Conservation (phyloP, 805 yeast species). For the Saccharomycopsis synnaedendra region DNA sequence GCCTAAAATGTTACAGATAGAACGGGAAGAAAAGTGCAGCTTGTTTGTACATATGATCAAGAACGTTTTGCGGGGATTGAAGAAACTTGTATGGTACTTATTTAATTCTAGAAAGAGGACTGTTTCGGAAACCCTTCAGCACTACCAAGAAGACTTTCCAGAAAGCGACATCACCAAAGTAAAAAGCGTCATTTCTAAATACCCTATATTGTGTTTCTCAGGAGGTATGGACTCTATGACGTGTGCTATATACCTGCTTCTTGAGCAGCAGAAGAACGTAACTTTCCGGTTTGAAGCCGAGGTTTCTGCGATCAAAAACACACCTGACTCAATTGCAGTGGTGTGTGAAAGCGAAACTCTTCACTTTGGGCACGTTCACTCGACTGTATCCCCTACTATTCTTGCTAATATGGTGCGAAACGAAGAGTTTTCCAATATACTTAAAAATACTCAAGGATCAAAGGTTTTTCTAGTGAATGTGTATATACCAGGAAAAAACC, state of each 20-base stretch:
- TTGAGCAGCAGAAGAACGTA: constrained; percentile 31
- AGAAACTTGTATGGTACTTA: background rate
- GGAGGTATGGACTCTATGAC: constrained; percentile 51
- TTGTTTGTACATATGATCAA: constrained; percentile 1
- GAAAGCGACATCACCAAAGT: constrained; percentile 27
- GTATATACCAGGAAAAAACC: constrained; percentile 36
- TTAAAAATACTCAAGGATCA: constrained; percentile 16
- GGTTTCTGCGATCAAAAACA: constrained; percentile 8
- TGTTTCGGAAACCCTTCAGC: too few relatives aligned
- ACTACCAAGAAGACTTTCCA: background rate
- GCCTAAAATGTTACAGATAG: constrained; percentile 33
- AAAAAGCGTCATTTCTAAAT: constrained; percentile 23
- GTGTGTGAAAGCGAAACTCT: constrained; percentile 11
- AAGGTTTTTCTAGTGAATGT: constrained; percentile 63
- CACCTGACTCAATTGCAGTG: background rate
- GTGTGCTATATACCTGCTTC: constrained; percentile 26
- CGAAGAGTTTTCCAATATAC: constrained; percentile 18
- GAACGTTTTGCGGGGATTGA: constrained; percentile 7
- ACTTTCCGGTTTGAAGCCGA: constrained; percentile 24
- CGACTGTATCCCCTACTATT: constrained; percentile 40
- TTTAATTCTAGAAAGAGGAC: too few relatives aligned
- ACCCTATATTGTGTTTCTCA: constrained; percentile 50
- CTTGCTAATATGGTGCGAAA: constrained; percentile 24
- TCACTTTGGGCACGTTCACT: constrained; percentile 44
- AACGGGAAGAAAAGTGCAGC: constrained; percentile 22